A percentile compares a stretch with the other conserved stretches of the same genome.
Evolutionary conservation across 768 basidiomycete species (phyloP).

Genomic region (Russula lepida): DNA sequence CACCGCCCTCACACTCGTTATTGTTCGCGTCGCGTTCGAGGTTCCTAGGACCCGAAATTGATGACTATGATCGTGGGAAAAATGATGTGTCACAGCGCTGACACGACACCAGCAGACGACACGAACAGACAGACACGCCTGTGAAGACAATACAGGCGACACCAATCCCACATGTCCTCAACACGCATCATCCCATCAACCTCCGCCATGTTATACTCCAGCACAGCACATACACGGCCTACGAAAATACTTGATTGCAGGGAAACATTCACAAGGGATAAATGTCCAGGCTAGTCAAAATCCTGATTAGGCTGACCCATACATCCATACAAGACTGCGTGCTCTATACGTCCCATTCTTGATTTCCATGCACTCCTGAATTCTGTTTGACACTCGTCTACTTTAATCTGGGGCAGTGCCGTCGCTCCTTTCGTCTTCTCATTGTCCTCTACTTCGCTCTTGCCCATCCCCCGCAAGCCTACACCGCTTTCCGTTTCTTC

Average conservation of each 20-base stretch:
- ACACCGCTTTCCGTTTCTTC: background rate
- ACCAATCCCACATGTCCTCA: background rate
- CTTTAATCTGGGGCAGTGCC: background rate
- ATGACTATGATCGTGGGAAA: background rate
- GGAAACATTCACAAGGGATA: constrained; percentile 12
- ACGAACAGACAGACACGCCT: background rate
- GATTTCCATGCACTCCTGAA: constrained; percentile 13
- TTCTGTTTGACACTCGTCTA: background rate
- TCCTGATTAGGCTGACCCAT: background rate
- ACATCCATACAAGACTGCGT: background rate
- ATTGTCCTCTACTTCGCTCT: background rate
- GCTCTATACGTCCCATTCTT: background rate
- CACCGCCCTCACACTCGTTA: too few species aligned
- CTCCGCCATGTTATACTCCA: background rate
- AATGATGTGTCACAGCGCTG: background rate
- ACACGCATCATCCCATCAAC: background rate
- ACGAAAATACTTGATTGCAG: background rate
- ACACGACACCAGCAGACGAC: background rate
- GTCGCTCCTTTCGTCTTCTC: background rate
- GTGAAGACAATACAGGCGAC: background rate
- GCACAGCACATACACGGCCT: background rate
- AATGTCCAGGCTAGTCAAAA: constrained; percentile 3
- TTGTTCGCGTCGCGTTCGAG: too few species aligned
- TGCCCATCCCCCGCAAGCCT: background rate
- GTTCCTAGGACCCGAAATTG: too few species aligned